phyloP scores from a whole-genome alignment of 2,329 filamentous ascomycete species.

The Botrytis sinoallii region DNA sequence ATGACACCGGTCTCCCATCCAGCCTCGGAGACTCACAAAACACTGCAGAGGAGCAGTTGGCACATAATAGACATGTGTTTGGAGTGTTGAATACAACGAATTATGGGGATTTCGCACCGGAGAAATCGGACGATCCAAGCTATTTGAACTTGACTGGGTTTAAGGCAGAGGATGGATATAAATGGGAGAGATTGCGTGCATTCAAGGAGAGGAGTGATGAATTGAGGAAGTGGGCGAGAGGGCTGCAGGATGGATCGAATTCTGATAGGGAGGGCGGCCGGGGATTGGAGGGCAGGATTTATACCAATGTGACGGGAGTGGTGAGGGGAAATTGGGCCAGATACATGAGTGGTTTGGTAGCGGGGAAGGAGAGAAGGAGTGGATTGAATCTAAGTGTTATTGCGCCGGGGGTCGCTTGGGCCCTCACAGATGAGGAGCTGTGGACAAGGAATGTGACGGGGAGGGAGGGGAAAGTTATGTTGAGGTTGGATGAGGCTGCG shows the following conservation, averaged over 20 bases:
- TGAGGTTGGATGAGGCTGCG: conserved; percentile 59
- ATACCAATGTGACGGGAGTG: conserved; percentile 38
- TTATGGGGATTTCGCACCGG: conserved; percentile 60
- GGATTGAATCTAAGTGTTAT: conserved; percentile 64
- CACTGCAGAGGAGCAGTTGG: conserved; percentile 46
- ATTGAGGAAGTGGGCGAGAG: conserved; percentile 54
- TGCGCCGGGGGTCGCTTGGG: conserved; percentile 64
- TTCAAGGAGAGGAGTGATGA: conserved; percentile 65
- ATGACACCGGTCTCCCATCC: conserved; percentile 34
- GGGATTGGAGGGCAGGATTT: conserved; percentile 30
- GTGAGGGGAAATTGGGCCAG: conserved; percentile 36
- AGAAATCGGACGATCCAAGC: conserved; percentile 31
- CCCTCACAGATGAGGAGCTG: conserved; percentile 46
- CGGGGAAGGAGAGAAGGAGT: conserved; percentile 33
- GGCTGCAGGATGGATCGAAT: conserved; percentile 23
- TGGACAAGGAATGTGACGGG: conserved; percentile 84
- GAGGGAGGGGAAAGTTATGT: conserved; percentile 61
- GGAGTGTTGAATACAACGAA: conserved; percentile 52
- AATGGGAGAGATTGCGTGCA: conserved; percentile 68
- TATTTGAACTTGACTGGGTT: conserved; percentile 77
- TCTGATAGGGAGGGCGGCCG: conserved; percentile 13
- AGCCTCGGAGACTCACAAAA: conserved; percentile 45
- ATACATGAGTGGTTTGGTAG: conserved; percentile 28
- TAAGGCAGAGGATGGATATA: conserved; percentile 68
- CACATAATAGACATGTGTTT: conserved; percentile 52